Evolutionary conservation across 1,139 yeast genomes (phyloP).

Genomic region (Magnusiomyces suaveolens): DNA sequence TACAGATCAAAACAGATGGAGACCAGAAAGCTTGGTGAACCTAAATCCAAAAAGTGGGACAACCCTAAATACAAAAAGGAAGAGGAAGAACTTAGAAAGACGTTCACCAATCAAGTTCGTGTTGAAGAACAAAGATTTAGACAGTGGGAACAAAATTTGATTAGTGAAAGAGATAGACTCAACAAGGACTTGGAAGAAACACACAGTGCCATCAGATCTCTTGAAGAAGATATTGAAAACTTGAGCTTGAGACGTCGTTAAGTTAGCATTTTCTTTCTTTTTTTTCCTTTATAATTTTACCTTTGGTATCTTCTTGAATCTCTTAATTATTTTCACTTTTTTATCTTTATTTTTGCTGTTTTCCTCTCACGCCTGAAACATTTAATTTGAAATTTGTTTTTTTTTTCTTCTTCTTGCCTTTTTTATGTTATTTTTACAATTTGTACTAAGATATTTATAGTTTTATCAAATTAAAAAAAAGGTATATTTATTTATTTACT

Average conservation of each 20-base stretch:
- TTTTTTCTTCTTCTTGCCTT: too few relatives aligned
- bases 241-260: slow-evolving; percentile 16
- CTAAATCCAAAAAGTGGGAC: slow-evolving; percentile 38
- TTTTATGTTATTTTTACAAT: too few relatives aligned
- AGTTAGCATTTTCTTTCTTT: too few relatives aligned
- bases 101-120: slow-evolving; percentile 96
- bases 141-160: slow-evolving; percentile 96
- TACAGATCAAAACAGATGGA: slow-evolving; percentile 77
- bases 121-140: slow-evolving; percentile 94
- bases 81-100: slow-evolving; percentile 86
- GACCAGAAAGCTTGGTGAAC: slow-evolving; percentile 43
- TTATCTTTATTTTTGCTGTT: too few relatives aligned
- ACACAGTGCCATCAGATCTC: slow-evolving; percentile 39
- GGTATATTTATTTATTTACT: too few relatives aligned
- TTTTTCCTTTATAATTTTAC: too few relatives aligned
- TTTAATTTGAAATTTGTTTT: too few relatives aligned
- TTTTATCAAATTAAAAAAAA: too few relatives aligned
- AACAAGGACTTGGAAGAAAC: slow-evolving; percentile 89
- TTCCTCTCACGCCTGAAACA: too few relatives aligned
- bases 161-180: slow-evolving; percentile 85
- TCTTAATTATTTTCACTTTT: too few relatives aligned
- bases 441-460: too few relatives aligned
- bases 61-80: slow-evolving; percentile 94
- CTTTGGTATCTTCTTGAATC: too few relatives aligned
- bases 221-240: slow-evolving; percentile 29